phyloP scores from a whole-genome alignment of 1,139 yeast species.

The Hyphopichia burtonii region DNA sequence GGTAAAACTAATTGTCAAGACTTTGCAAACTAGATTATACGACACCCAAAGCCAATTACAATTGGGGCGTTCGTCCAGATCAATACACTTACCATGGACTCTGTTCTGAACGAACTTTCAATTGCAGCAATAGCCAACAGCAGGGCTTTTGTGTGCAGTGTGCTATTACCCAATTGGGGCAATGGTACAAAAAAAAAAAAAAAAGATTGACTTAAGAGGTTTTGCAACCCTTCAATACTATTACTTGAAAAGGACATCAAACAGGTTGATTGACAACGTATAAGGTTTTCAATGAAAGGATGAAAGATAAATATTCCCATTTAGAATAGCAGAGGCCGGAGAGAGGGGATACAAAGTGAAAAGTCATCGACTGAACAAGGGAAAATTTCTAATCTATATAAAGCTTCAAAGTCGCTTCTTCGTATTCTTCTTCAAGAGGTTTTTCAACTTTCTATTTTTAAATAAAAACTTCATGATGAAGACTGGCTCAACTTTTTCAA shows the following conservation, averaged over 20 bases:
- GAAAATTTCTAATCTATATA: not conserved
- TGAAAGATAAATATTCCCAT: not conserved
- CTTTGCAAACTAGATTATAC: no score
- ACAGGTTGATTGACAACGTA: no score
- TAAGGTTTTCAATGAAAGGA: no score
- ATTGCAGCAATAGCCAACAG: no score
- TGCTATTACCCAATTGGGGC: no score
- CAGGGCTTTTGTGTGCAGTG: no score
- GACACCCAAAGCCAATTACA: no score
- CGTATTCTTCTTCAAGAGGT: not conserved
- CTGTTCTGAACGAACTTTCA: not conserved
- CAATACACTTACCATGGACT: not conserved
- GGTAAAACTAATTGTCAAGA: no score
- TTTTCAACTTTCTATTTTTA: not conserved
- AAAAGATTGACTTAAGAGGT: not conserved
- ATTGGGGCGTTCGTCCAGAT: no score
- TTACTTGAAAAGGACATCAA: not conserved
- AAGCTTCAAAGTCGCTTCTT: not conserved
- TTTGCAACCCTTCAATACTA: not conserved
- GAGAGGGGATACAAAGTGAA: not conserved
- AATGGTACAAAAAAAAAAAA: no score
- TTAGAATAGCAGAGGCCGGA: not conserved
- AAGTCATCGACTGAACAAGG: not conserved
- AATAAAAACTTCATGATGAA: not conserved
- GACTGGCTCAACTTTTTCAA: conserved; percentile 2